Evolutionary conservation across 2,329 filamentous ascomycete species (phyloP), one percentile per base, ranked within the genome.

Genomic region (Penicillium rolfsii): DNA sequence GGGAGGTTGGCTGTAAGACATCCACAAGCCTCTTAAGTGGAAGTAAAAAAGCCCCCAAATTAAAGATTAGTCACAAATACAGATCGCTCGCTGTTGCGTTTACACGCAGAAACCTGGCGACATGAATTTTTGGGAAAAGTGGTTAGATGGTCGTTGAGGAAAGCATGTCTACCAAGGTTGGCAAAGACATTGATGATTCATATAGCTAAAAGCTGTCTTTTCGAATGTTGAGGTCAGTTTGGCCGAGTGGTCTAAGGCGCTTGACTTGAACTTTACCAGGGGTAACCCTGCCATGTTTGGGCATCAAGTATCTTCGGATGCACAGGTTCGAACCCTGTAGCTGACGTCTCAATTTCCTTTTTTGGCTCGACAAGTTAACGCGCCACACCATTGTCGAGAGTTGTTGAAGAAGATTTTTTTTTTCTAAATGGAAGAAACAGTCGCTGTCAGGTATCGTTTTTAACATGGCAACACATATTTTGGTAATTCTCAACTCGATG

Each of bases 291-390:
- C 36, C 36, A 53, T 53, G 50, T 53, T 53, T 40, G 50, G 50
- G 50, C 50, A 53, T 53, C 50, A 38, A 53, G 50, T 53, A 53
- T 53, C 50, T 53, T 53, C 50, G 50, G 50, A 53, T 53, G 50
- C 50, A 53, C 50, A 53, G 50, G 50, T 53, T 53, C 50, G 50
- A 53, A 53, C 50, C 50, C 50, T 53, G 50, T 53, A 53, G 50
- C 50, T 53, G 50, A 53, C 50, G 50, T 53, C 14, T 53, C 36
- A 52, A 22, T 26, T 38, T 53, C n/a, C 1, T 28, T 40, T 52
- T 53, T 53, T 40, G 11, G 19, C 19, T 22, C 19, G 19, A 22
- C 19, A 22, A 22, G 9, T 35, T 38, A 8, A 1, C 19, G 5
- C 30, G 11, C 30, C 30, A 33, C 35, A 2, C 35, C 35, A 36